phyloP scores from a whole-genome alignment of 2,329 filamentous ascomycete species.

The Orbilia blumenaviensis region DNA sequence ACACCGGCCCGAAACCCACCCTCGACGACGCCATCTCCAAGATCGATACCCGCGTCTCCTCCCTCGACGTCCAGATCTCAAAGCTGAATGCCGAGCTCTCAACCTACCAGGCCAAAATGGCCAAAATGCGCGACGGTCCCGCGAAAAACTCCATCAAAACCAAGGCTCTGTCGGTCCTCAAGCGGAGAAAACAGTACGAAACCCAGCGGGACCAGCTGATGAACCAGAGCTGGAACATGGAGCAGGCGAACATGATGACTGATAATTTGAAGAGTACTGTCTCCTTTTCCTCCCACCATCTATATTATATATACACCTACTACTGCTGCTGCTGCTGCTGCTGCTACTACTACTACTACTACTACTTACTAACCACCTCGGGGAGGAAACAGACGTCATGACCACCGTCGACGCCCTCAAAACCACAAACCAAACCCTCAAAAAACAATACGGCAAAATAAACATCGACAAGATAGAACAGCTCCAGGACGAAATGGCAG shows the following conservation, averaged over 20 bases:
- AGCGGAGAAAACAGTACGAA: conserved; percentile 94
- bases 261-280: conserved; percentile 82
- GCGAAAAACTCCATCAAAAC: conserved; percentile 92
- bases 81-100: conserved; percentile 89
- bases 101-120: conserved; percentile 84
- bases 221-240: conserved; percentile 98
- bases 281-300: conserved; percentile 1
- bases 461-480: conserved; percentile 97
- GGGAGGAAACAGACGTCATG: conserved; percentile 81
- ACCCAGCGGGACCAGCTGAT: conserved; percentile 91
- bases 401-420: conserved; percentile 98
- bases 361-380: too few relatives aligned
- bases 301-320: conserved; percentile 5
- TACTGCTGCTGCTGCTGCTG: too few relatives aligned
- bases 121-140: conserved; percentile 93
- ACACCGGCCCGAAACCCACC: conserved; percentile 86
- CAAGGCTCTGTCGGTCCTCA: conserved; percentile 91
- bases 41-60: conserved; percentile 75
- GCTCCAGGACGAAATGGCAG: conserved; percentile 98
- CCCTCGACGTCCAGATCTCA: conserved; percentile 92
- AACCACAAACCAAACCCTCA: conserved; percentile 90
- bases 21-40: conserved; percentile 83
- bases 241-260: conserved; percentile 97
- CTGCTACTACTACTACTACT: too few relatives aligned
- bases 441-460: conserved; percentile 95